Conservation (phyloP, 2,329 filamentous ascomycete species). For the Colletotrichum euphorbiae region DNA sequence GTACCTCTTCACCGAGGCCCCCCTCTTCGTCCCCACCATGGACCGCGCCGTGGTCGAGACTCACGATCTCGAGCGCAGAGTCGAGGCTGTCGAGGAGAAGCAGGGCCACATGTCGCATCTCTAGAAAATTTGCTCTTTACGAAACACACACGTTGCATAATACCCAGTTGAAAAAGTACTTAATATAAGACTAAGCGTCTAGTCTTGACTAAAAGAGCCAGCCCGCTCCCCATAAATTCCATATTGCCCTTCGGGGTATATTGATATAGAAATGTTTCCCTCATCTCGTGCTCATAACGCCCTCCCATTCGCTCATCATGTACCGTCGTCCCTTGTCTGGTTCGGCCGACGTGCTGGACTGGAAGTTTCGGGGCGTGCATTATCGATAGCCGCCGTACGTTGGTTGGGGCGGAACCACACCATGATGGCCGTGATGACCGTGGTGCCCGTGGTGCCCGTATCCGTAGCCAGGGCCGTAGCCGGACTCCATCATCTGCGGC, state of each 20-base stretch:
- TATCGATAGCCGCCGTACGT: conserved; percentile 26
- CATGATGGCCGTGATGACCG: conserved; percentile 2
- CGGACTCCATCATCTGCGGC: conserved; percentile 34
- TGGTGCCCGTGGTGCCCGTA: neutral
- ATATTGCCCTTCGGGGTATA: neutral
- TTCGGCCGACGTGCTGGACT: neutral
- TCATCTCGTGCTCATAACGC: too few relatives aligned
- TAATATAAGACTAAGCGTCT: conserved; percentile 11
- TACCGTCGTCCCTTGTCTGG: too few relatives aligned
- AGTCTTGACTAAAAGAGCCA: neutral
- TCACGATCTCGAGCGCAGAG: conserved; percentile 69
- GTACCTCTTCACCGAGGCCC: conserved; percentile 73
- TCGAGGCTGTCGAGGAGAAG: conserved; percentile 69
- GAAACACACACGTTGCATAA: neutral
- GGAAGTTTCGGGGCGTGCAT: neutral
- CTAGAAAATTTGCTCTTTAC: neutral
- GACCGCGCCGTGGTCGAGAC: conserved; percentile 55
- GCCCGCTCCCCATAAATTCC: neutral
- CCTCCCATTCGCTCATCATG: neutral
- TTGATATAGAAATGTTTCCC: neutral
- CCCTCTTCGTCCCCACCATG: conserved; percentile 70
- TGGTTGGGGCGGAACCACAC: conserved; percentile 17
- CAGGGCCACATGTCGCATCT: conserved; percentile 35
- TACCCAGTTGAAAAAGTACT: conserved; percentile 19
- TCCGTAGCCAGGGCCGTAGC: conserved; percentile 15